These are phyloP conservation scores for Scedosporium aurantiacum DNA, from an alignment of 2,329 filamentous ascomycete genomes.

Conservation along the genomic window DNA sequence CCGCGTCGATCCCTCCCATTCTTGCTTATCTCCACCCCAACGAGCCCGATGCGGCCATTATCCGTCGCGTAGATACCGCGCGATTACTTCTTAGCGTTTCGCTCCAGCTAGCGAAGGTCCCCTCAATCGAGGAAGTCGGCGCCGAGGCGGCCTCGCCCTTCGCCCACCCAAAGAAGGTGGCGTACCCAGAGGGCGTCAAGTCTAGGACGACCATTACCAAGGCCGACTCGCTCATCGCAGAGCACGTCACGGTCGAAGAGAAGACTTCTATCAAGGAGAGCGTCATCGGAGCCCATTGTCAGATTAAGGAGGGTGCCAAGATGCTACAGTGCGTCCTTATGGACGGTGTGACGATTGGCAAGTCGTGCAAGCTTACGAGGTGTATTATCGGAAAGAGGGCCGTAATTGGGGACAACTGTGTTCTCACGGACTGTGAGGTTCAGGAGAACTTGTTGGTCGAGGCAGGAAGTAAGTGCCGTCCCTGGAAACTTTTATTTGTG, in stretches of 20 bases:
- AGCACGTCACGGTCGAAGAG: conserved; percentile 82
- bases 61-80: conserved; percentile 81
- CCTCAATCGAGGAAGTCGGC: conserved; percentile 54
- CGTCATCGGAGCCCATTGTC: conserved; percentile 78
- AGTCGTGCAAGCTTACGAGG: conserved; percentile 72
- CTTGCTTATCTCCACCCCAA: conserved; percentile 71
- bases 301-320: conserved; percentile 76
- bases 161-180: conserved; percentile 68
- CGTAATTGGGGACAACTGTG: conserved; percentile 69
- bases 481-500: too few relatives aligned
- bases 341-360: conserved; percentile 80
- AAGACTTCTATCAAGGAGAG: conserved; percentile 87
- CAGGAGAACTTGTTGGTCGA: conserved; percentile 83
- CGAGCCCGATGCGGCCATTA: conserved; percentile 44
- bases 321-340: conserved; percentile 82
- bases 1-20: conserved; percentile 52
- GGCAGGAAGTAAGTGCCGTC: conserved; percentile 52
- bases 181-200: conserved; percentile 73
- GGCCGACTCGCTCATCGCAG: conserved; percentile 70
- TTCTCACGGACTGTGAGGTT: conserved; percentile 83
- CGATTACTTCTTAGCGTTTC: conserved; percentile 72
- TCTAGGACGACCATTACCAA: conserved; percentile 71
- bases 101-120: conserved; percentile 75
- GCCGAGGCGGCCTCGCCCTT: conserved; percentile 54
- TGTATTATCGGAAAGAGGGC: conserved; percentile 77